Evolutionary conservation across 106 monocot species (phyloP).

Genomic region (Allium fistulosum): DNA sequence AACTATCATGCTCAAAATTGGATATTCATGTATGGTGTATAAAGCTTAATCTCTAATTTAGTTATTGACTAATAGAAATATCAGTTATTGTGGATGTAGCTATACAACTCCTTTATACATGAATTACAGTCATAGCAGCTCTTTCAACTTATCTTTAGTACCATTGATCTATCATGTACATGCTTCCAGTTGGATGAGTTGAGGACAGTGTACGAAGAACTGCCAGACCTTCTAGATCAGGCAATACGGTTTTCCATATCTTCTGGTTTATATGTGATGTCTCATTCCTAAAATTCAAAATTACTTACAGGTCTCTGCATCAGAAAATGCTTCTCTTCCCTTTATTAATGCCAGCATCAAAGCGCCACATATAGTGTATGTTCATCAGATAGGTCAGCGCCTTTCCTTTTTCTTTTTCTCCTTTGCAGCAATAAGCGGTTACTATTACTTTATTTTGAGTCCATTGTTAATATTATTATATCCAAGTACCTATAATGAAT

Average conservation of each 20-base stretch:
- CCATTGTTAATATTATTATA: too few relatives aligned
- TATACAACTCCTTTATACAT: too few relatives aligned
- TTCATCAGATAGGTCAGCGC: constrained; percentile 82
- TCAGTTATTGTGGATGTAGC: too few relatives aligned
- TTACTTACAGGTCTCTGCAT: constrained; percentile 53
- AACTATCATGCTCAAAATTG: too few relatives aligned
- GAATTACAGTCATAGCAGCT: not conserved
- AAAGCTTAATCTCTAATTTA: too few relatives aligned
- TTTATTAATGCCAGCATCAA: constrained; percentile 24
- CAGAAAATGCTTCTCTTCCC: constrained; percentile 62
- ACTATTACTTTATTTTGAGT: too few relatives aligned
- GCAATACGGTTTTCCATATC: constrained; percentile 7
- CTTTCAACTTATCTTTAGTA: not conserved
- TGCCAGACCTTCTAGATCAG: constrained; percentile 85
- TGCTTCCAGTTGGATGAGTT: constrained; percentile 78
- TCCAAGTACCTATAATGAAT: too few relatives aligned
- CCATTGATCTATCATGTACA: too few relatives aligned
- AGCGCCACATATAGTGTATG: constrained; percentile 76
- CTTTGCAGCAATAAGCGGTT: not conserved
- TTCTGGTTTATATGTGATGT: not conserved
- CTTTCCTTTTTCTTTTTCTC: constrained; percentile 2
- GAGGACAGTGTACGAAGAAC: constrained; percentile 75
- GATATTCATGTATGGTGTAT: too few relatives aligned
- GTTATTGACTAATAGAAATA: too few relatives aligned
- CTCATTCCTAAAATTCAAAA: not conserved